phyloP scores from a whole-genome alignment of 1,139 yeast species.

The Trichomonascaceae sp. region DNA sequence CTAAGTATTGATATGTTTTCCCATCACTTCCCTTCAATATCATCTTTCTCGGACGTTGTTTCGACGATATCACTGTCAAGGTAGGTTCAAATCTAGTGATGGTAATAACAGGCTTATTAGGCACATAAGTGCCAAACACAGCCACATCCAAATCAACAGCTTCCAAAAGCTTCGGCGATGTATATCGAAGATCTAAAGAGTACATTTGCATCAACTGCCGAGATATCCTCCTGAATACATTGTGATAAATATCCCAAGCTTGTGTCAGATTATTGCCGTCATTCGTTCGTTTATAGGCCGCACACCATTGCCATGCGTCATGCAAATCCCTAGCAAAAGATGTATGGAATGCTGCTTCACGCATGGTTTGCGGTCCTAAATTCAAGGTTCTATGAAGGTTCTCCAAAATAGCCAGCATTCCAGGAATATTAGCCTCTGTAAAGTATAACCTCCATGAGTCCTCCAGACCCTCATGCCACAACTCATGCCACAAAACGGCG shows the following conservation, averaged over 20 bases:
- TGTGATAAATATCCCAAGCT: conserved; percentile 96
- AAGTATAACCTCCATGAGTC: conserved; percentile 92
- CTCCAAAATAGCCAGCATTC: conserved; percentile 86
- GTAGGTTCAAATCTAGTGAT: conserved; percentile 76
- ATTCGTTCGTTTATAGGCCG: conserved; percentile 74
- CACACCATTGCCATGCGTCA: conserved; percentile 92
- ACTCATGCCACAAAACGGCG: conserved; percentile 96
- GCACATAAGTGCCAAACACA: conserved; percentile 86
- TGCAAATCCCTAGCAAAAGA: conserved; percentile 90
- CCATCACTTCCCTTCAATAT: conserved; percentile 86
- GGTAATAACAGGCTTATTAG: conserved; percentile 72
- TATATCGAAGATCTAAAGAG: conserved; percentile 83
- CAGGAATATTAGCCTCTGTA: conserved; percentile 91
- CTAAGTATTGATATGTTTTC: conserved; percentile 67
- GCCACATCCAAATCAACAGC: conserved; percentile 81
- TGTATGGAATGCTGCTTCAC: conserved; percentile 89
- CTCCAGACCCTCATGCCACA: conserved; percentile 97
- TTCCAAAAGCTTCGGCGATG: conserved; percentile 73
- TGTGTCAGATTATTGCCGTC: conserved; percentile 88
- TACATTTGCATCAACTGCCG: conserved; percentile 85
- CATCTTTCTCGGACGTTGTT: conserved; percentile 88
- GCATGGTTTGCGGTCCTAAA: conserved; percentile 83
- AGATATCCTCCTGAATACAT: conserved; percentile 85
- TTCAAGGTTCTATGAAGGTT: conserved; percentile 81
- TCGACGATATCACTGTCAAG: conserved; percentile 84